phyloP scores from a whole-genome alignment of 2,329 filamentous ascomycete species.

The Microdochium trichocladiopsis region DNA sequence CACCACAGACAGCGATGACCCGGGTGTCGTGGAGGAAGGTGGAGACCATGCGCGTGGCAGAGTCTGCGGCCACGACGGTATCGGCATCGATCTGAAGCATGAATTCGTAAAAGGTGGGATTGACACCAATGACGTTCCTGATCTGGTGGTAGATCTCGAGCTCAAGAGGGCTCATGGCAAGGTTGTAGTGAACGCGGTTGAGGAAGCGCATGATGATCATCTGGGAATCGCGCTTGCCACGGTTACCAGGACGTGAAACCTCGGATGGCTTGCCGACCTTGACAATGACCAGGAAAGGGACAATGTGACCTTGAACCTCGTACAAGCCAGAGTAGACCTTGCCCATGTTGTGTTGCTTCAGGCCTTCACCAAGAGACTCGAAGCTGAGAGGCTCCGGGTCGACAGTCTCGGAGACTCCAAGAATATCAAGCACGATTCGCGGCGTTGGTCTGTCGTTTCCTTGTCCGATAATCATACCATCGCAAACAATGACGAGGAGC shows the following conservation, averaged over 20 bases:
- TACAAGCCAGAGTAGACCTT: conserved; percentile 98
- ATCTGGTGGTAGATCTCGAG: conserved; percentile 99
- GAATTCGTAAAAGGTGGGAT: conserved; percentile 97
- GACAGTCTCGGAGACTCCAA: conserved; percentile 87
- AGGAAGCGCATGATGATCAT: conserved; percentile 99
- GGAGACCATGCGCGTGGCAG: conserved; percentile 85
- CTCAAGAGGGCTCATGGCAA: conserved; percentile 92
- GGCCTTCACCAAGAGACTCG: conserved; percentile 88
- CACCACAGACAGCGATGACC: conserved; percentile 89
- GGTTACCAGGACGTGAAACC: conserved; percentile 88
- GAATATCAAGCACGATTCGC: conserved; percentile 91
- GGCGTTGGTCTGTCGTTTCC: conserved; percentile 95
- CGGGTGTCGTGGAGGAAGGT: conserved; percentile 87
- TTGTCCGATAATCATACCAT: conserved; percentile 99
- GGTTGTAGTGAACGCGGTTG: conserved; percentile 96
- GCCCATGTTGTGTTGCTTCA: conserved; percentile 98
- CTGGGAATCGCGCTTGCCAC: conserved; percentile 98
- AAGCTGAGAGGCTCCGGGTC: conserved; percentile 96
- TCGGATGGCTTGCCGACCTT: conserved; percentile 98
- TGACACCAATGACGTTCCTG: conserved; percentile 96
- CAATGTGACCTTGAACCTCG: conserved; percentile 95
- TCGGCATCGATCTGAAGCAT: conserved; percentile 96
- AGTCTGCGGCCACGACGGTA: conserved; percentile 85
- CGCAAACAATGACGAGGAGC: conserved; percentile 83
- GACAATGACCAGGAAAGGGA: conserved; percentile 93